These are phyloP conservation scores for Marasmius oreades DNA, from an alignment of 1,284 basidiomycete genomes.

Conservation along the genomic window DNA sequence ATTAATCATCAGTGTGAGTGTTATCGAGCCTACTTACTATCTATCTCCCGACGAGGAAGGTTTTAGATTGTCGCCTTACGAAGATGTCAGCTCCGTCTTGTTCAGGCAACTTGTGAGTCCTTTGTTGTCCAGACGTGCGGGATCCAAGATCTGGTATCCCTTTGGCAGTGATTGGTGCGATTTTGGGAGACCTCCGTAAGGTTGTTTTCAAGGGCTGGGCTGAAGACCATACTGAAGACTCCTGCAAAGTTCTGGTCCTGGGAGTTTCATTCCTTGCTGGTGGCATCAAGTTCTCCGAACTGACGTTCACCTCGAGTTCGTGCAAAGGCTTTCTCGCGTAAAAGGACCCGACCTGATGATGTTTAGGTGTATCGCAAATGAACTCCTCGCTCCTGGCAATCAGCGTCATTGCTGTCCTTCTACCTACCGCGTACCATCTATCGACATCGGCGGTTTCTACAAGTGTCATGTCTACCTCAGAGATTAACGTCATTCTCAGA, in stretches of 20 bases:
- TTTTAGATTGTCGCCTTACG: conserved; percentile 74
- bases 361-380: conserved; percentile 42
- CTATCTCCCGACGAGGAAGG: conserved; percentile 13
- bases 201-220: not conserved
- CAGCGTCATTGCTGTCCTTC: conserved; percentile 75
- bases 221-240: conserved; percentile 12
- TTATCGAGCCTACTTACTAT: conserved; percentile 13
- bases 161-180: not conserved
- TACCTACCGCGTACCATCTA: conserved; percentile 66
- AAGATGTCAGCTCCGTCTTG: conserved; percentile 79
- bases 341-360: conserved; percentile 36
- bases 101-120: conserved; percentile 75
- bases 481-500: conserved; percentile 54
- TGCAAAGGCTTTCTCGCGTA: conserved; percentile 22
- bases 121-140: not conserved
- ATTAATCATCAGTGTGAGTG: conserved; percentile 71
- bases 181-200: conserved; percentile 72
- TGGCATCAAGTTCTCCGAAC: conserved; percentile 65
- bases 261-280: conserved; percentile 81
- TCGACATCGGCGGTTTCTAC: conserved; percentile 28
- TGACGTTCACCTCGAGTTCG: conserved; percentile 53
- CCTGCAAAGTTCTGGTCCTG: conserved; percentile 65
- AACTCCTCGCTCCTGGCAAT: conserved; percentile 79
- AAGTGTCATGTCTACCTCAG: conserved; percentile 21
- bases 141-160: not conserved